Percentiles rank a stretch among this genome's conserved stretches.
Evolutionary conservation across 345 rosid species (phyloP).

Genomic region (Rhizophora mangle): DNA sequence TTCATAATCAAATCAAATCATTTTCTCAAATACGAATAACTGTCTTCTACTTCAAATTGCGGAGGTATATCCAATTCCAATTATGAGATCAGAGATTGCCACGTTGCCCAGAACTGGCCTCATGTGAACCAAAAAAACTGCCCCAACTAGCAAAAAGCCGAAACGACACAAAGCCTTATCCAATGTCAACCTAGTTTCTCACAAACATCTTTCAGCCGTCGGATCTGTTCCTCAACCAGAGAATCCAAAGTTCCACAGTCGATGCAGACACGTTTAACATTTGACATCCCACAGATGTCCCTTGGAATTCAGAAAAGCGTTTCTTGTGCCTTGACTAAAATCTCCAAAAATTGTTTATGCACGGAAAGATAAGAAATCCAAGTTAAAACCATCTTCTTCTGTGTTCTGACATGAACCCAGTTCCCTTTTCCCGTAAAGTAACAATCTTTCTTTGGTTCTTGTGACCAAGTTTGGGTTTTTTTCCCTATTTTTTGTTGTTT

Average conservation of each 20-base stretch:
- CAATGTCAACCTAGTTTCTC: slow-evolving; percentile 8
- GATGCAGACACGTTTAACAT: not conserved
- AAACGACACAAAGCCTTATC: slow-evolving; percentile 33
- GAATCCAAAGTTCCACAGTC: slow-evolving; percentile 5
- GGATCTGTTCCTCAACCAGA: slow-evolving; percentile 5
- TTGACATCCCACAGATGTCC: not conserved
- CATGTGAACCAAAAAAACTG: slow-evolving; percentile 19
- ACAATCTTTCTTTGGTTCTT: not conserved
- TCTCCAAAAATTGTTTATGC: no score
- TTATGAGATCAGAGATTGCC: slow-evolving; percentile 5
- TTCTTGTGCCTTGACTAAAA: not conserved
- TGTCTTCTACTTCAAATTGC: not conserved
- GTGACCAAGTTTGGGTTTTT: not conserved
- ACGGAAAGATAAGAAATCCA: no score
- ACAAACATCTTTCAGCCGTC: not conserved
- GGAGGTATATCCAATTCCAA: slow-evolving; percentile 14
- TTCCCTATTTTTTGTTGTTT: not conserved
- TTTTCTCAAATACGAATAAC: no score
- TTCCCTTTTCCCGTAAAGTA: not conserved
- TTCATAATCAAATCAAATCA: no score
- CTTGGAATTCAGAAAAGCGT: not conserved
- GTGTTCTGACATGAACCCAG: not conserved
- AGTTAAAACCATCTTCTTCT: not conserved
- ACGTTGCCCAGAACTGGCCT: slow-evolving; percentile 15
- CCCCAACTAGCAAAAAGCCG: not conserved